phyloP scores from a whole-genome alignment of 257 asterid genomes.

The Anisodus tanguticus region DNA sequence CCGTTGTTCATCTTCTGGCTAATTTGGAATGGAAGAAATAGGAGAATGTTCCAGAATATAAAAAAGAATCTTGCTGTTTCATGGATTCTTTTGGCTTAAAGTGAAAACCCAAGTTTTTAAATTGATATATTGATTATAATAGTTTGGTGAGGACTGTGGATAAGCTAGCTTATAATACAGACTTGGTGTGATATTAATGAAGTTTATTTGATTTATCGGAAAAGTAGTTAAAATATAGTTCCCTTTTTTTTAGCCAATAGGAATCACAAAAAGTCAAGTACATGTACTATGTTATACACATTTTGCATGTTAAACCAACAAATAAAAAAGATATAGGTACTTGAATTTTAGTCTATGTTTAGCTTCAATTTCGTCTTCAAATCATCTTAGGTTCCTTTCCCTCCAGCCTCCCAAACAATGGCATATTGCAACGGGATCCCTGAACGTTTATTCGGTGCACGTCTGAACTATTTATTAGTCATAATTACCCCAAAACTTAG shows the following conservation, averaged over 20 bases:
- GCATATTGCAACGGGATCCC: neutral
- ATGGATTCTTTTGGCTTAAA: neutral
- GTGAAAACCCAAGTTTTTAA: neutral
- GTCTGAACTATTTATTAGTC: conserved; percentile 6
- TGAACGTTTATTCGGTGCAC: neutral
- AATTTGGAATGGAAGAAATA: conserved; percentile 22
- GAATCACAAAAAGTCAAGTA: neutral
- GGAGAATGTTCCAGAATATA: conserved; percentile 4
- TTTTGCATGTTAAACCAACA: conserved; percentile 22
- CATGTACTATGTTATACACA: neutral
- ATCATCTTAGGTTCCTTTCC: conserved; percentile 20
- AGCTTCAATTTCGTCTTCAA: neutral
- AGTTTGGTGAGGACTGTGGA: conserved; percentile 14
- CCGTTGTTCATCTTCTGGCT: neutral
- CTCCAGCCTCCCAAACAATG: conserved; percentile 3
- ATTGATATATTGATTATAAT: neutral
- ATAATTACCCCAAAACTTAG: neutral
- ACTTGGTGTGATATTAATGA: conserved; percentile 18
- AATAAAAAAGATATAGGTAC: neutral
- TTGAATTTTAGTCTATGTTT: neutral
- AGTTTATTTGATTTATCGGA: neutral
- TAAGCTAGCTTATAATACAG: neutral
- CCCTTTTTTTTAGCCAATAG: neutral
- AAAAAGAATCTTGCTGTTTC: neutral
- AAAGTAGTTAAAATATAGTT: neutral